phyloP scores from a whole-genome alignment of 305 asterid species.

The Fraxinus sp. region DNA sequence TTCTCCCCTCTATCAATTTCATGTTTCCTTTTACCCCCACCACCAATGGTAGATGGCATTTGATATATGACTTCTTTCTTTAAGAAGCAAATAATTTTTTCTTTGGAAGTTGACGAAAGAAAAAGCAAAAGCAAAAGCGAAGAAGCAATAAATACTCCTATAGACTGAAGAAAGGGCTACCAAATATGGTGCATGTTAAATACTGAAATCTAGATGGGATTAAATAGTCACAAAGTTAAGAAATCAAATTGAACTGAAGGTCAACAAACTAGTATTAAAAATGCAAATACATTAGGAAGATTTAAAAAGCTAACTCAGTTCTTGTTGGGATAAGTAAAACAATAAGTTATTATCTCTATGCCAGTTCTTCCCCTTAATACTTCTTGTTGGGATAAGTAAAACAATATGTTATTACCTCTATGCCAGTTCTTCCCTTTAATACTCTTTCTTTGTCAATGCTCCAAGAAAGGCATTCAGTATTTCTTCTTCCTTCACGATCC shows the following conservation, averaged over 20 bases:
- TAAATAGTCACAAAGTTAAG: conserved; percentile 5
- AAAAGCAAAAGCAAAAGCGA: neutral
- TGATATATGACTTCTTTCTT: neutral
- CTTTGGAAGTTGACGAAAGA: neutral
- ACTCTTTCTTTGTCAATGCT: conserved; percentile 70
- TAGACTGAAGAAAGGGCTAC: neutral
- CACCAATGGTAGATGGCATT: neutral
- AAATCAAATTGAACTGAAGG: neutral
- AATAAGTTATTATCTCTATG: conserved; percentile 49
- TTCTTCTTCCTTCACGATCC: conserved; percentile 75
- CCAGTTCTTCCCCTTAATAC: conserved; percentile 75
- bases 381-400: conserved; percentile 5
- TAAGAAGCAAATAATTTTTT: neutral
- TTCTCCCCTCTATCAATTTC: neutral
- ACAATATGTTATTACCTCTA: conserved; percentile 47
- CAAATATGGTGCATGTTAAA: neutral
- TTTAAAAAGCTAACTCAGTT: neutral
- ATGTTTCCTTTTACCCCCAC: neutral
- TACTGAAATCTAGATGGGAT: neutral
- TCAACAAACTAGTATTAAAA: neutral
- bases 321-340: conserved; percentile 9
- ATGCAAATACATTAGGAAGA: neutral
- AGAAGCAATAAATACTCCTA: neutral
- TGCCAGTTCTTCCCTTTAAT: conserved; percentile 71
- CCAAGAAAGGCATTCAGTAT: conserved; percentile 75